Conservation (phyloP, 176 grass and related monocot species). For the Pharus latifolius region DNA sequence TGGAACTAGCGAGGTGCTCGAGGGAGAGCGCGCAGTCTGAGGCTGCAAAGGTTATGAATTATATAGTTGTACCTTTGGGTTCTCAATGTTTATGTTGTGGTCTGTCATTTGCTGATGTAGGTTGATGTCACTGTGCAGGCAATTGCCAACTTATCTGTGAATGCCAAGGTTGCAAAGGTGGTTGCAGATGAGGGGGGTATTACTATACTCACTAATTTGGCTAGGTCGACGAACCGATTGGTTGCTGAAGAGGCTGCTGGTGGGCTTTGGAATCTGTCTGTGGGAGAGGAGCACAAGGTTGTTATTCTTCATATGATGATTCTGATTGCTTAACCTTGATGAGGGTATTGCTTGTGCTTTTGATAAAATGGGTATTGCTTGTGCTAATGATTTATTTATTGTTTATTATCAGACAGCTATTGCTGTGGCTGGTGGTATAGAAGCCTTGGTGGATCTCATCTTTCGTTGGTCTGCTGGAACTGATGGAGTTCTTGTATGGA, state of each 20-base stretch:
- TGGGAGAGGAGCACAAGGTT: conserved; percentile 98
- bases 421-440: conserved; percentile 76
- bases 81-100: conserved; percentile 3
- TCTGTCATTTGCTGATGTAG: conserved; percentile 10
- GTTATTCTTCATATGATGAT: conserved; percentile 21
- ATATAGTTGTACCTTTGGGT: not conserved
- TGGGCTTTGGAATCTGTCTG: conserved; percentile 99
- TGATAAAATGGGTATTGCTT: not conserved
- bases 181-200: conserved; percentile 97
- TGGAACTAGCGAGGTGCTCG: conserved; percentile 81
- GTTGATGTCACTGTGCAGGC: conserved; percentile 41
- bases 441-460: conserved; percentile 94
- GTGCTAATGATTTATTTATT: conserved; percentile 17
- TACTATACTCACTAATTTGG: conserved; percentile 66
- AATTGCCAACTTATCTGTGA: conserved; percentile 96
- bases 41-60: conserved; percentile 78
- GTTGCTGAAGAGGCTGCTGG: conserved; percentile 99
- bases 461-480: conserved; percentile 79
- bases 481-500: conserved; percentile 93
- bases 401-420: conserved; percentile 57
- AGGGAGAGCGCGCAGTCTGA: conserved; percentile 88
- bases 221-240: conserved; percentile 76
- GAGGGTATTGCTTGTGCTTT: no score
- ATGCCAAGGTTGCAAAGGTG: conserved; percentile 83
- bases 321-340: not conserved